Base-by-base conservation (phyloP, 129 eudicot genomes). In the Logfia minima region DNA sequence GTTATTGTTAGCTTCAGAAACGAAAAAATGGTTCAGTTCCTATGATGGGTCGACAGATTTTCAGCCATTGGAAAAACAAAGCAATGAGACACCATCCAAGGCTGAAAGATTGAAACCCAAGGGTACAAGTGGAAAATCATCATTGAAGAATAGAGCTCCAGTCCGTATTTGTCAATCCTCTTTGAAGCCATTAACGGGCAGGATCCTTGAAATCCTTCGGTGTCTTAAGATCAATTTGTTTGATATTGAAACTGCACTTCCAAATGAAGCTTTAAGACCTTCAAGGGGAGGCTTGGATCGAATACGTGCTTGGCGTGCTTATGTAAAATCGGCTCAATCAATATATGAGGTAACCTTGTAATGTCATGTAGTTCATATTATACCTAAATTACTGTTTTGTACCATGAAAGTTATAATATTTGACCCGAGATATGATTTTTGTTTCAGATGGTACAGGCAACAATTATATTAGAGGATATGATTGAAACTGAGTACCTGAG, bases 211-310 rank as follows among this genome's bases (percentile, higher is more conserved):
- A 72, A 83, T 95, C 62, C 75, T 95, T 59, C 81, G 90, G 72
- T 83, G 60, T 77, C 92, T 95, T 14, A 95, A 95, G 82, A 89
- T 84, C 45, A 87, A 60, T 77, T 82, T 95, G 83, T 95, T 95
- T 67, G 99, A 95, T 74, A 88, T 95, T 82, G 99, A 95, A 74
- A 86, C 92, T 58, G 94, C 99, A 16, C 79, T 95, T 48, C 92
- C 96, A 13, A 86, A 92, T 74, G 97, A 85, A 71, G 89, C 96
- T 81, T 58, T 92, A 32, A 88, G 96, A 71, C 77, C 79, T 21
- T 89, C 94, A 4, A 83, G 93, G 82, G 85, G 83, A 59, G 63
- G 76, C 28, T 61, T 66, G 24, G 95, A 89, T 29, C 85, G 82
- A 48, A 78, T 95, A 87, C 72, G 85, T 48, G 87, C 85, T 37